Evolutionary conservation across 176 grass and related monocot genomes (phyloP), one percentile per base, ranked within the genome.

Genomic region (Hsuehochloa calcarea): DNA sequence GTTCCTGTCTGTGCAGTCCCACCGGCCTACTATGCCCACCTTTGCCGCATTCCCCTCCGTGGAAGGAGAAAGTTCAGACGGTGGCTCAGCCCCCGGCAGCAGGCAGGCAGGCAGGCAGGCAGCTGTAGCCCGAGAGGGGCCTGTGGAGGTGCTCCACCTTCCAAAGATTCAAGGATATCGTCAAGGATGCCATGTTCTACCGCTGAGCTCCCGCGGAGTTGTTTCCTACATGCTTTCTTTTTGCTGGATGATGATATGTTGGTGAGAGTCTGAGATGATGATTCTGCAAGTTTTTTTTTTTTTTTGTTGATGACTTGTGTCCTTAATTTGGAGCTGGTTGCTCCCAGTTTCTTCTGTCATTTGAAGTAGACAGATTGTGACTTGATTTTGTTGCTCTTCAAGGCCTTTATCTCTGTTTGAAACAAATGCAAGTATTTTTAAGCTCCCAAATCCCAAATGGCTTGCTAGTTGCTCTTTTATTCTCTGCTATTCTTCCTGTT

Each of bases 141-240:
- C 92, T 78, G 74, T 84, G 29, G 78, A 75, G 45, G 83, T 97
- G 27, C 88, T 81, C 0, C 78, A 89, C 20, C 95, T 97, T 41
- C 95, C 95, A 8, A 74, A 54, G 45, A 89, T 94, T n/a, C 34
- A 94, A 89, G 72, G 90, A 97, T 9, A 93, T 90, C 22, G 89
- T 96, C 49, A 91, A 91, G 84, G 81, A 89, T 23, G 94, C 93
- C 12, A 96, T 96, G 94, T 96, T 96, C 79, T 96, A 93, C 73
- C 93, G 94, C 74, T 93, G 81, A 94, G 44, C 63, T 75, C 59
- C 60, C 27, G 9, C 10, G 41, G 43, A 66, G 26, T 10, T 88
- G 56, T 64, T 89, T 60, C 56, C 70, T 67, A 34, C 25, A 38
- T 59, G 38, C 60, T 67, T 50, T 25, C 39, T 23, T 67, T 25